Percentiles rank a stretch among this genome's conserved stretches.
phyloP scores from a whole-genome alignment of 1,284 basidiomycete genomes.

The Fomitopsis pinicola region DNA sequence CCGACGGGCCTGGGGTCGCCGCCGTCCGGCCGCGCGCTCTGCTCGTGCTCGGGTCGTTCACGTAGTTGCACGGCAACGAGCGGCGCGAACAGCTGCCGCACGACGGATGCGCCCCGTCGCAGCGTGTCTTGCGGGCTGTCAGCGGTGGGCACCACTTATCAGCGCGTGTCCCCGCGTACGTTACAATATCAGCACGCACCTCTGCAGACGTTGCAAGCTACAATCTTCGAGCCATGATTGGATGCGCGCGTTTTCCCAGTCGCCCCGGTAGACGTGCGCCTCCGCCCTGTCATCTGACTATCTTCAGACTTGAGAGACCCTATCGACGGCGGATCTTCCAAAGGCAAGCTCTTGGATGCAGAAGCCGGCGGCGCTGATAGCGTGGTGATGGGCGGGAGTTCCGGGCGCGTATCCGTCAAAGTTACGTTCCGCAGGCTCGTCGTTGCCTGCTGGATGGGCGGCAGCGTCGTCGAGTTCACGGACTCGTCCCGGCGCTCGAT shows the following conservation, averaged over 20 bases:
- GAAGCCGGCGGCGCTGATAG: slow-evolving; percentile 35
- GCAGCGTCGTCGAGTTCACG: slow-evolving; percentile 16
- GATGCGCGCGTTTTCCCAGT: slow-evolving; percentile 57
- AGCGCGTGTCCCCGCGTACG: slow-evolving; percentile 3
- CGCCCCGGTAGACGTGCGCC: slow-evolving; percentile 65
- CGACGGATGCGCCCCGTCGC: slow-evolving; percentile 73
- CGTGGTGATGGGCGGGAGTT: slow-evolving; percentile 68
- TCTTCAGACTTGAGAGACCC: slow-evolving; percentile 13
- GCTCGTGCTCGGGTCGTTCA: slow-evolving; percentile 50
- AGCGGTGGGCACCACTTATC: not conserved
- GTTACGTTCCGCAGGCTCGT: slow-evolving; percentile 8
- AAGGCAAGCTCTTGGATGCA: slow-evolving; percentile 1
- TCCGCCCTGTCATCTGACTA: slow-evolving; percentile 29
- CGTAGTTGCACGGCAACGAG: slow-evolving; percentile 71
- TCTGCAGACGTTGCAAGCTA: slow-evolving; percentile 80
- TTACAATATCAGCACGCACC: slow-evolving; percentile 39
- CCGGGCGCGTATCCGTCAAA: slow-evolving; percentile 28
- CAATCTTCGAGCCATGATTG: slow-evolving; percentile 74
- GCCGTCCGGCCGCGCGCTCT: slow-evolving; percentile 15
- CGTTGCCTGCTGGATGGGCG: slow-evolving; percentile 21
- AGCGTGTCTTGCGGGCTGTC: slow-evolving; percentile 78
- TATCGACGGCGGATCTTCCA: slow-evolving; percentile 16
- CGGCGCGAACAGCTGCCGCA: slow-evolving; percentile 76
- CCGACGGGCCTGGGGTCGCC: slow-evolving; percentile 3
- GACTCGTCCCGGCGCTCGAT: slow-evolving; percentile 23